These are phyloP conservation scores for Ascochyta pisi DNA, from an alignment of 2,329 filamentous ascomycete species.

Conservation along the genomic window DNA sequence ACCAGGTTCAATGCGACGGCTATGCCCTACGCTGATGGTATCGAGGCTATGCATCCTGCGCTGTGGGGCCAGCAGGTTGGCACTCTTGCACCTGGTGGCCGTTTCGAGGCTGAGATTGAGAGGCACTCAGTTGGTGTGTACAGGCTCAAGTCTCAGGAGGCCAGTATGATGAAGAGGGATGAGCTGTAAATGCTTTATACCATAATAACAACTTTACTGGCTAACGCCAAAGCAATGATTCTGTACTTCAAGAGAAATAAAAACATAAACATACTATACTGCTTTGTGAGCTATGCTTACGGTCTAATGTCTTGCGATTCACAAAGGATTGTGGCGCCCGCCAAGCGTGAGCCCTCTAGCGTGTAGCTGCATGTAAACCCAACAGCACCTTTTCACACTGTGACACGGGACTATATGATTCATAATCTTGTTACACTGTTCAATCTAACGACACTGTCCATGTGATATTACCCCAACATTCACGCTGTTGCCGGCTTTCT, in stretches of 20 bases:
- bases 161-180: conserved; percentile 49
- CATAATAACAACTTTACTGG: background rate
- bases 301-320: too few species aligned
- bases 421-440: background rate
- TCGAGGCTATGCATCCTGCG: conserved; percentile 51
- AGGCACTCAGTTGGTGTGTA: conserved; percentile 61
- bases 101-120: conserved; percentile 53
- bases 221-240: background rate
- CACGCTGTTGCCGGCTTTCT: background rate
- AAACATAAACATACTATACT: too few species aligned
- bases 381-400: background rate
- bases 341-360: background rate
- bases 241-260: too few species aligned
- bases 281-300: too few species aligned
- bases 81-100: conserved; percentile 53
- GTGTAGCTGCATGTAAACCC: background rate
- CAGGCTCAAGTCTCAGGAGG: conserved; percentile 50
- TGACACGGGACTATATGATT: background rate
- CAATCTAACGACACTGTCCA: background rate
- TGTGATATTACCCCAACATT: background rate
- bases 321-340: background rate
- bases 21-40: conserved; percentile 57
- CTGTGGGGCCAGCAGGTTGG: conserved; percentile 57
- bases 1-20: conserved; percentile 59
- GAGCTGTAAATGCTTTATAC: conserved; percentile 48